A percentile compares a stretch with the other conserved stretches of the same genome.
Evolutionary conservation across 2,329 filamentous ascomycete genomes (phyloP).

Genomic region (Plenodomus tracheiphilus): DNA sequence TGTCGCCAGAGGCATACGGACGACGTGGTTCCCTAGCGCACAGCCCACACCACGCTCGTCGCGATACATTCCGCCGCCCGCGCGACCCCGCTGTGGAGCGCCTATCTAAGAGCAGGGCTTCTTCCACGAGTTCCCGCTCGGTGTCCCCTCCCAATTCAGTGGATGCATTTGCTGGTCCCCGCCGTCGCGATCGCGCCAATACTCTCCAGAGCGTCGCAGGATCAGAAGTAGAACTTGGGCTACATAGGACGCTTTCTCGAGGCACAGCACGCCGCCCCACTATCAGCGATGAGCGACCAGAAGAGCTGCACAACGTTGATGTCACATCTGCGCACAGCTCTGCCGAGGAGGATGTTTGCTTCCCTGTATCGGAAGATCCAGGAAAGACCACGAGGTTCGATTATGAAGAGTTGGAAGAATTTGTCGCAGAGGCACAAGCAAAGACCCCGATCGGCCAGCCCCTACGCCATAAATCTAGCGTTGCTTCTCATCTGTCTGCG

Average conservation of each 20-base stretch:
- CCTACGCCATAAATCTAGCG: slow-evolving; percentile 43
- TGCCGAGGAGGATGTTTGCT: slow-evolving; percentile 86
- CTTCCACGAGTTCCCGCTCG: slow-evolving; percentile 64
- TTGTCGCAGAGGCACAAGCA: slow-evolving; percentile 66
- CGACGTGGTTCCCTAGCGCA: slow-evolving; percentile 51
- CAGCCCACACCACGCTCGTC: slow-evolving; percentile 46
- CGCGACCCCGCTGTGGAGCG: slow-evolving; percentile 40
- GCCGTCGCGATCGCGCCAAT: slow-evolving; percentile 76
- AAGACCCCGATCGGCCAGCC: slow-evolving; percentile 52
- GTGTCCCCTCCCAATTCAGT: slow-evolving; percentile 93
- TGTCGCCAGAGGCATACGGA: slow-evolving; percentile 51
- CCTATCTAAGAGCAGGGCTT: slow-evolving; percentile 49
- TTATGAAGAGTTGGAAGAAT: slow-evolving; percentile 92
- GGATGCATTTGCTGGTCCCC: slow-evolving; percentile 91
- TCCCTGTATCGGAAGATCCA: slow-evolving; percentile 72
- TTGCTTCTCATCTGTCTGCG: slow-evolving; percentile 49
- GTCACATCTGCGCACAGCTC: slow-evolving; percentile 69
- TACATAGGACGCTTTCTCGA: slow-evolving; percentile 73
- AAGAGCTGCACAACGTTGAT: slow-evolving; percentile 61
- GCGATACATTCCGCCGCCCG: slow-evolving; percentile 50
- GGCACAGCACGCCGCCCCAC: slow-evolving; percentile 65
- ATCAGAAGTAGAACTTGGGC: slow-evolving; percentile 59
- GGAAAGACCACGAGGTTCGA: slow-evolving; percentile 82
- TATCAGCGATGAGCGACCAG: slow-evolving; percentile 62
- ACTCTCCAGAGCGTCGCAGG: slow-evolving; percentile 62